These are phyloP conservation scores for Trichoderma cornu-damae DNA, from an alignment of 2,329 filamentous ascomycete genomes.

Conservation along the genomic window DNA sequence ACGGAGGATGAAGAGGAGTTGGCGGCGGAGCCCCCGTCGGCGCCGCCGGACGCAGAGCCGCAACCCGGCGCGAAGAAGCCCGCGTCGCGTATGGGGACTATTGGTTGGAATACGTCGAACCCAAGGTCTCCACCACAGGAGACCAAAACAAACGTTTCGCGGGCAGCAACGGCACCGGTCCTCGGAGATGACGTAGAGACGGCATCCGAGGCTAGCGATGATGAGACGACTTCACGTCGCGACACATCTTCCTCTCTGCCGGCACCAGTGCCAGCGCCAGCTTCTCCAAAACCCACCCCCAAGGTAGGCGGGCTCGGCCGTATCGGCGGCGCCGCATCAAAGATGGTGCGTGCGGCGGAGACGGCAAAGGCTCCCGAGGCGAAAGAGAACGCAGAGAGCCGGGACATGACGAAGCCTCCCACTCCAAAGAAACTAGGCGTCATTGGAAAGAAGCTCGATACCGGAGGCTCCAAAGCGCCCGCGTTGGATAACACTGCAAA, in stretches of 20 bases:
- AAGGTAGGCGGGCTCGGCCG: constrained; percentile 37
- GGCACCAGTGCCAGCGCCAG: constrained; percentile 14
- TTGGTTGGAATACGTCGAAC: constrained; percentile 33
- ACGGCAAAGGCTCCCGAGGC: constrained; percentile 5
- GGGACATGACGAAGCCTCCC: constrained; percentile 11
- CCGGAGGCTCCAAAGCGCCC: not conserved
- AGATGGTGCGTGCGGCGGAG: constrained; percentile 21
- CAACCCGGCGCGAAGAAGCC: constrained; percentile 22
- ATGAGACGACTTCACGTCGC: constrained; percentile 26
- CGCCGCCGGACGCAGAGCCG: constrained; percentile 19
- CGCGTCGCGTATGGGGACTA: constrained; percentile 31
- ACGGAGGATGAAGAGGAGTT: constrained; percentile 33
- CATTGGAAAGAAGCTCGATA: constrained; percentile 31
- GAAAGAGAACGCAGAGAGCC: constrained; percentile 14
- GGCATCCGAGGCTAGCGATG: constrained; percentile 39
- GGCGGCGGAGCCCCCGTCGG: constrained; percentile 22
- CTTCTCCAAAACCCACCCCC: constrained; percentile 22
- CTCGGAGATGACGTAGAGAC: constrained; percentile 36
- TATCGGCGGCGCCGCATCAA: constrained; percentile 36
- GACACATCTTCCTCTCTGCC: constrained; percentile 21
- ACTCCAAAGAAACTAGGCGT: constrained; percentile 30
- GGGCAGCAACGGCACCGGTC: constrained; percentile 5
- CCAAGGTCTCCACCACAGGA: constrained; percentile 21
- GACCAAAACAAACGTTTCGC: constrained; percentile 14
- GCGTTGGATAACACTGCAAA: not conserved